These are phyloP conservation scores for Nannizziopsis arthrosporioides DNA, from an alignment of 2,329 filamentous ascomycete genomes.

Conservation along the genomic window DNA sequence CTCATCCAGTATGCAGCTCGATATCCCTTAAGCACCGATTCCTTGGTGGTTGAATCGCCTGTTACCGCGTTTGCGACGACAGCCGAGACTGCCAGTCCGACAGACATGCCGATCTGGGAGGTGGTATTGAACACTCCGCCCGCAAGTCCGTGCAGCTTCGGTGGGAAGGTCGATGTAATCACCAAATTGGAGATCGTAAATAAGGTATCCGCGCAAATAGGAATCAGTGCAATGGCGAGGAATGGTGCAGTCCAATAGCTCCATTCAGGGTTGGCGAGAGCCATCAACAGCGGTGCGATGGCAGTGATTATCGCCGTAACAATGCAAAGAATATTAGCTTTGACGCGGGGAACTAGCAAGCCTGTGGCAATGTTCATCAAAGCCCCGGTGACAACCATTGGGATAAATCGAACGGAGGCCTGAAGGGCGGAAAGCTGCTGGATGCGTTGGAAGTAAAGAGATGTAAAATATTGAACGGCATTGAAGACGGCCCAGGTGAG, in stretches of 20 bases:
- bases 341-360: slow-evolving; percentile 10
- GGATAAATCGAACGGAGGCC: slow-evolving; percentile 39
- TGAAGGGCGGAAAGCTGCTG: slow-evolving; percentile 37
- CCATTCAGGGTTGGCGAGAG: slow-evolving; percentile 6
- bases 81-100: slow-evolving; percentile 43
- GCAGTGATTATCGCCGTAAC: slow-evolving; percentile 9
- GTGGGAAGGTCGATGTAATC: slow-evolving; percentile 44
- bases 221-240: slow-evolving; percentile 9
- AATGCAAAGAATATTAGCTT: slow-evolving; percentile 10
- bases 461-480: slow-evolving; percentile 11
- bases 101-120: slow-evolving; percentile 44
- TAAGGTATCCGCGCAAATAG: slow-evolving; percentile 13
- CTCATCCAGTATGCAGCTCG: slow-evolving; percentile 14
- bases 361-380: slow-evolving; percentile 14
- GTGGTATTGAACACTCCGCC: slow-evolving; percentile 52
- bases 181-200: slow-evolving; percentile 44
- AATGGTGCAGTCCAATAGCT: slow-evolving; percentile 15
- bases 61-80: slow-evolving; percentile 29
- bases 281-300: slow-evolving; percentile 14
- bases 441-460: slow-evolving; percentile 41
- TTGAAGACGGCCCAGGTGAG: slow-evolving; percentile 36
- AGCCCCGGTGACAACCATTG: slow-evolving; percentile 33
- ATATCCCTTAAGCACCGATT: slow-evolving; percentile 13
- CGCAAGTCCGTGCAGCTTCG: slow-evolving; percentile 46
- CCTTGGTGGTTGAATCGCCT: slow-evolving; percentile 16